phyloP scores from a whole-genome alignment of 352 stramenopile species.

The Phytophthora syringae region DNA sequence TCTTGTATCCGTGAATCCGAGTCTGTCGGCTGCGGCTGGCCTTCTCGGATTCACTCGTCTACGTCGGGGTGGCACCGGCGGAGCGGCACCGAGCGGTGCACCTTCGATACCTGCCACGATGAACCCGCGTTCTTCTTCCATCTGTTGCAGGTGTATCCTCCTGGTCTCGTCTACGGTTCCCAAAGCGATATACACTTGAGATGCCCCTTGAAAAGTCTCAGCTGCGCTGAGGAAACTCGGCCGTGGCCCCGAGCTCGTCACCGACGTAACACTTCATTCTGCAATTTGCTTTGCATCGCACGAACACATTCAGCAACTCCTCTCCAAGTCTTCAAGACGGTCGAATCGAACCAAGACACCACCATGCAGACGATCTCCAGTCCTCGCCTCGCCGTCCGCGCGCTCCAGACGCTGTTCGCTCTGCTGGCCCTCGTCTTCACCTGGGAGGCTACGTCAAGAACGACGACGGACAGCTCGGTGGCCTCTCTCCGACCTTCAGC shows the following conservation, averaged over 20 bases:
- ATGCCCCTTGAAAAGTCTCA: neutral
- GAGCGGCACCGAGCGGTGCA: neutral
- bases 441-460: slow-evolving; percentile 36
- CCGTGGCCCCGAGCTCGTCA: neutral
- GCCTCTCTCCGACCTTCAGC: slow-evolving; percentile 32
- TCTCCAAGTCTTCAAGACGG: neutral
- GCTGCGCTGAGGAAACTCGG: slow-evolving; percentile 11
- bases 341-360: neutral
- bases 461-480: slow-evolving; percentile 20
- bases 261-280: slow-evolving; percentile 23
- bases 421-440: slow-evolving; percentile 32
- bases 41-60: slow-evolving; percentile 23
- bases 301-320: slow-evolving; percentile 4
- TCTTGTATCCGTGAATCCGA: slow-evolving; percentile 30
- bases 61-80: slow-evolving; percentile 8
- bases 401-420: slow-evolving; percentile 26
- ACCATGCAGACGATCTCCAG: slow-evolving; percentile 27
- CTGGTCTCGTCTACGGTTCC: slow-evolving; percentile 21
- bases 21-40: slow-evolving; percentile 15
- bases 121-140: slow-evolving; percentile 22
- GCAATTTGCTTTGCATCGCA: slow-evolving; percentile 28
- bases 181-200: slow-evolving; percentile 29
- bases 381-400: slow-evolving; percentile 28
- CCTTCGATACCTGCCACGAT: slow-evolving; percentile 13
- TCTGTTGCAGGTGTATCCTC: slow-evolving; percentile 28